A percentile compares a stretch with the other conserved stretches of the same genome.
Evolutionary conservation across 345 rosid species (phyloP).

Genomic region (Eucalyptus tenuipes): DNA sequence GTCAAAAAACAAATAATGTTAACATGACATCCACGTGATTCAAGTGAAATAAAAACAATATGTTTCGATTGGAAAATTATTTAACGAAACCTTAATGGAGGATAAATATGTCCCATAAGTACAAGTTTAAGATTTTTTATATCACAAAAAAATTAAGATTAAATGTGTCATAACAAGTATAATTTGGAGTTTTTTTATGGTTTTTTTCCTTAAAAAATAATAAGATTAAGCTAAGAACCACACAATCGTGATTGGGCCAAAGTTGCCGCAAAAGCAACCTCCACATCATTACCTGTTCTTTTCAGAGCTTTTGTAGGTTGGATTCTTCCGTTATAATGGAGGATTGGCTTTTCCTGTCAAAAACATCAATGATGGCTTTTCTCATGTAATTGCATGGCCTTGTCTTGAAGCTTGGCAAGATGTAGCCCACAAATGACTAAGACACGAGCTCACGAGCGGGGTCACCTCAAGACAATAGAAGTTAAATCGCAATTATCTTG

Average conservation of each 20-base stretch:
- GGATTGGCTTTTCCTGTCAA: not conserved
- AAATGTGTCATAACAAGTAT: no score
- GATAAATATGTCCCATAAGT: no score
- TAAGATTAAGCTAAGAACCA: not conserved
- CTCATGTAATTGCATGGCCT: not conserved
- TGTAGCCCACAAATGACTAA: not conserved
- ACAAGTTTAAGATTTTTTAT: no score
- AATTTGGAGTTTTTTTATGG: no score
- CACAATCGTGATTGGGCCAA: not conserved
- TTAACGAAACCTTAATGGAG: no score
- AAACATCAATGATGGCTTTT: not conserved
- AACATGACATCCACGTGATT: accelerated
- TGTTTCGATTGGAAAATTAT: no score
- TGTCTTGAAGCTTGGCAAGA: not conserved
- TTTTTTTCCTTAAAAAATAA: no score
- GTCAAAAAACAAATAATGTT: no score
- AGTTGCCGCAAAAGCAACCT: not conserved
- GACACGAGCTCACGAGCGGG: not conserved
- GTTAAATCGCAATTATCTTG: not conserved
- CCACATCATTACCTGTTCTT: not conserved
- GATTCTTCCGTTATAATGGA: not conserved
- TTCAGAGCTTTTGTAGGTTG: not conserved
- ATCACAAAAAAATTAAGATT: no score
- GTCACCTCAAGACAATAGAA: not conserved
- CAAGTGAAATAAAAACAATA: no score